Conservation (phyloP, 257 asterid genomes). For the Mitragyna speciosa region DNA sequence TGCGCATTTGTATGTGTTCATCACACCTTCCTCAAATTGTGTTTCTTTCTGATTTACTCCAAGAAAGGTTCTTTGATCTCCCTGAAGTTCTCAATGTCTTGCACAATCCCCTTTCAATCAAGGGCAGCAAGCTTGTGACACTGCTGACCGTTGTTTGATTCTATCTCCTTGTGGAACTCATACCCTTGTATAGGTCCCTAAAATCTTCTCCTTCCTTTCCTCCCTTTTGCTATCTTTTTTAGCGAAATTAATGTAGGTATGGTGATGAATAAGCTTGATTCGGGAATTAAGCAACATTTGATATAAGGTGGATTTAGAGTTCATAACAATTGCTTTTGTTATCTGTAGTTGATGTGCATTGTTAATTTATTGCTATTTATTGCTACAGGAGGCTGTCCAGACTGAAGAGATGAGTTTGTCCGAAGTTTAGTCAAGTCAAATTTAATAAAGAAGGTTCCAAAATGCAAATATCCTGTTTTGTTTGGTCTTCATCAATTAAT, state of each 20-base stretch:
- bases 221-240: not conserved
- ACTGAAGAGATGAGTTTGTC: constrained; percentile 34
- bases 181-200: not conserved
- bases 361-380: not conserved
- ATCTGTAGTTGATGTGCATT: not conserved
- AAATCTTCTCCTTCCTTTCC: not conserved
- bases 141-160: not conserved
- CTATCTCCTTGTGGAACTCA: not conserved
- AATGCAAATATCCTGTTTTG: constrained; percentile 13
- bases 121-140: not conserved
- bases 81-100: not conserved
- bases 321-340: not conserved
- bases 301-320: not conserved
- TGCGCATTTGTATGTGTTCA: too few species aligned
- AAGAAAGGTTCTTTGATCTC: not conserved
- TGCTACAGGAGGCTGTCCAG: constrained; percentile 44
- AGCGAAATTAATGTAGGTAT: not conserved
- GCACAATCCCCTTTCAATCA: not conserved
- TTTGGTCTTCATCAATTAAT: constrained; percentile 34
- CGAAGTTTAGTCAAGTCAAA: constrained; percentile 36
- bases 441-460: not conserved
- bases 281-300: not conserved
- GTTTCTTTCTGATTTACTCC: not conserved
- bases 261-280: not conserved
- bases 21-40: too few species aligned